phyloP scores from a whole-genome alignment of 2,329 filamentous ascomycete species.

The Xylaria sp. region DNA sequence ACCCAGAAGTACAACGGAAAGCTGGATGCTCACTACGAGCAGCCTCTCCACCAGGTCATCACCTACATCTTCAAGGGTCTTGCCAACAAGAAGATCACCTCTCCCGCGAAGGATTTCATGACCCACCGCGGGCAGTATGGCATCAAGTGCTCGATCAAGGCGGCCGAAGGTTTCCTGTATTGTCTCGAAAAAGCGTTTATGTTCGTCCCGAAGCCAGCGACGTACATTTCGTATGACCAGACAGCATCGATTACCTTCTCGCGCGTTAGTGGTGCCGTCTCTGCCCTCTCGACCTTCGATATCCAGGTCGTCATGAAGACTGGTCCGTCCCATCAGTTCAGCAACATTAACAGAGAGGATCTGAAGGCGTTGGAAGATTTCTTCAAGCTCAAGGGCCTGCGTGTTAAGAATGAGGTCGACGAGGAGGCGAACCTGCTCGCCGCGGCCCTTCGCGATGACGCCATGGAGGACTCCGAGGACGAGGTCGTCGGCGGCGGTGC shows the following conservation, averaged over 20 bases:
- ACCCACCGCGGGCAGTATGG: conserved; percentile 91
- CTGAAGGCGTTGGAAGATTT: conserved; percentile 95
- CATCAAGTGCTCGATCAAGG: conserved; percentile 99
- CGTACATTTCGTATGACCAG: conserved; percentile 94
- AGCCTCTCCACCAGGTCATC: conserved; percentile 87
- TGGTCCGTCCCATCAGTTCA: conserved; percentile 89
- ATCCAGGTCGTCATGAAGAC: conserved; percentile 91
- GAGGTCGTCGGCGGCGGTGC: conserved; percentile 64
- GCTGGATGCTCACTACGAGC: conserved; percentile 83
- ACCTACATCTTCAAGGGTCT: conserved; percentile 93
- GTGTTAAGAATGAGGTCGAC: conserved; percentile 97
- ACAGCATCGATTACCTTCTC: conserved; percentile 90
- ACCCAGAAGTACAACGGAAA: conserved; percentile 84
- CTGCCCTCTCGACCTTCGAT: conserved; percentile 91
- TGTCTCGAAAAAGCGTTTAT: conserved; percentile 97
- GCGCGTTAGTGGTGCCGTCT: conserved; percentile 88
- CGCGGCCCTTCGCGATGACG: conserved; percentile 76
- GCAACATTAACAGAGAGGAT: conserved; percentile 98
- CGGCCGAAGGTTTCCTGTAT: conserved; percentile 95
- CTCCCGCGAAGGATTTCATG: conserved; percentile 88
- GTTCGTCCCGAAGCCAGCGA: conserved; percentile 97
- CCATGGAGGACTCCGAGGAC: conserved; percentile 78
- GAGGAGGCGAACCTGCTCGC: conserved; percentile 80
- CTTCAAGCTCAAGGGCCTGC: conserved; percentile 91
- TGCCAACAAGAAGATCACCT: conserved; percentile 90